Evolutionary conservation across 2,329 filamentous ascomycete genomes (phyloP).

Genomic region (Domatiomyces globalis): DNA sequence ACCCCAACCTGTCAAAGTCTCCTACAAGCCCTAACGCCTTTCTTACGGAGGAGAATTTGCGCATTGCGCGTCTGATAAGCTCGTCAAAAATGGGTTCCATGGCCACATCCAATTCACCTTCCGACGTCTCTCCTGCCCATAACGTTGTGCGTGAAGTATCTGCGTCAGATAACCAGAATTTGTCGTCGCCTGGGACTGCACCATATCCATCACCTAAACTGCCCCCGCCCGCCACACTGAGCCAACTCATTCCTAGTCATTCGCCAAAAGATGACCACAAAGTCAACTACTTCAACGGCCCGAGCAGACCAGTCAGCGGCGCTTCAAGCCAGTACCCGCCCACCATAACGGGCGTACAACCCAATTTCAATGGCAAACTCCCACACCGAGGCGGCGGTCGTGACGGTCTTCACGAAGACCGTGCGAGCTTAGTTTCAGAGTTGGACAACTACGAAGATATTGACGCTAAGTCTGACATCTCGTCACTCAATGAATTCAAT

Average conservation of each 20-base stretch:
- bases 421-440: slow-evolving; percentile 9
- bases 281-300: slow-evolving; percentile 1
- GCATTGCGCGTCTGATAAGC: slow-evolving; percentile 15
- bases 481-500: slow-evolving; percentile 17
- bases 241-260: slow-evolving; percentile 10
- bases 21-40: slow-evolving; percentile 1
- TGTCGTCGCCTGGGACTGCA: slow-evolving; percentile 1
- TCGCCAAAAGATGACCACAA: not conserved
- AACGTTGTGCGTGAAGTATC: not conserved
- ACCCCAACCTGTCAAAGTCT: not conserved
- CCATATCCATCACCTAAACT: slow-evolving; percentile 14
- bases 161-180: not conserved
- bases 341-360: not conserved
- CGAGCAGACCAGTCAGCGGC: not conserved
- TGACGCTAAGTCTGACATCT: slow-evolving; percentile 17
- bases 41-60: slow-evolving; percentile 15
- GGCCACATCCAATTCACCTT: slow-evolving; percentile 1
- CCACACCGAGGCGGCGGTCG: not conserved
- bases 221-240: slow-evolving; percentile 14
- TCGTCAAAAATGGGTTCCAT: slow-evolving; percentile 12
- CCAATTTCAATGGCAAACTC: not conserved
- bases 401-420: not conserved
- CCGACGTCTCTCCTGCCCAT: not conserved
- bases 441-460: slow-evolving; percentile 17
- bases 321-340: not conserved